phyloP scores from a whole-genome alignment of 371 early-diverging fungal species.

The Apophysomyces variabilis region DNA sequence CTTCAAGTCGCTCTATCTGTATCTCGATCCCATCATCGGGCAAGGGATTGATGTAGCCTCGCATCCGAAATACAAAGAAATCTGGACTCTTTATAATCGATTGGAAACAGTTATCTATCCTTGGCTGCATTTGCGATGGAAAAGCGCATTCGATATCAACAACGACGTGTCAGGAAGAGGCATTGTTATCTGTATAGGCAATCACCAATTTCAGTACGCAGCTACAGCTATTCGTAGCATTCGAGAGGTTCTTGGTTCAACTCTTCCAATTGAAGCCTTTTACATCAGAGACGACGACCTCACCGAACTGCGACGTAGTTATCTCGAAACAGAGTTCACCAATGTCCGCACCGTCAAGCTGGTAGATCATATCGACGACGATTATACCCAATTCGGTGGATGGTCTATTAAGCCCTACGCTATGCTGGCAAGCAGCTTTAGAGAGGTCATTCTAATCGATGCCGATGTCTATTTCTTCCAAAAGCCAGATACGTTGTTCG shows the following conservation, averaged over 20 bases:
- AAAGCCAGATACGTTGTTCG: slow-evolving; percentile 62
- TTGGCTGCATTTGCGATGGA: slow-evolving; percentile 35
- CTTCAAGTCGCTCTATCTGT: slow-evolving; percentile 37
- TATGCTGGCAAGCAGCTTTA: slow-evolving; percentile 68
- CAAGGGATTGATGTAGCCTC: slow-evolving; percentile 18
- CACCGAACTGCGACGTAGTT: slow-evolving; percentile 33
- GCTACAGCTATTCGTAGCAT: slow-evolving; percentile 58
- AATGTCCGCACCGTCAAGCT: slow-evolving; percentile 58
- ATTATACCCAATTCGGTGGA: slow-evolving; percentile 52
- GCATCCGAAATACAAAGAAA: slow-evolving; percentile 20
- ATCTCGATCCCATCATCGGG: slow-evolving; percentile 30
- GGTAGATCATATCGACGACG: slow-evolving; percentile 49
- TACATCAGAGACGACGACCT: slow-evolving; percentile 66
- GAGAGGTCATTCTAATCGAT: slow-evolving; percentile 72
- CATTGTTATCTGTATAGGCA: slow-evolving; percentile 72
- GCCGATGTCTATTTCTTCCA: slow-evolving; percentile 75
- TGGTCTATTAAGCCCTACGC: slow-evolving; percentile 72
- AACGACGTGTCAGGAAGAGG: slow-evolving; percentile 50
- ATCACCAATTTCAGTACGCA: slow-evolving; percentile 64
- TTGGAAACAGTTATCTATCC: slow-evolving; percentile 31
- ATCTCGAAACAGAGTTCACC: slow-evolving; percentile 42
- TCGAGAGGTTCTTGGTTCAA: slow-evolving; percentile 56
- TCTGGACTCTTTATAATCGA: slow-evolving; percentile 28
- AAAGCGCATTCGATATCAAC: slow-evolving; percentile 36
- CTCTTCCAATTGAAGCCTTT: slow-evolving; percentile 75